These are phyloP conservation scores for Penicillium odoratum DNA, from an alignment of 495 filamentous ascomycete species.

Conservation along the genomic window DNA sequence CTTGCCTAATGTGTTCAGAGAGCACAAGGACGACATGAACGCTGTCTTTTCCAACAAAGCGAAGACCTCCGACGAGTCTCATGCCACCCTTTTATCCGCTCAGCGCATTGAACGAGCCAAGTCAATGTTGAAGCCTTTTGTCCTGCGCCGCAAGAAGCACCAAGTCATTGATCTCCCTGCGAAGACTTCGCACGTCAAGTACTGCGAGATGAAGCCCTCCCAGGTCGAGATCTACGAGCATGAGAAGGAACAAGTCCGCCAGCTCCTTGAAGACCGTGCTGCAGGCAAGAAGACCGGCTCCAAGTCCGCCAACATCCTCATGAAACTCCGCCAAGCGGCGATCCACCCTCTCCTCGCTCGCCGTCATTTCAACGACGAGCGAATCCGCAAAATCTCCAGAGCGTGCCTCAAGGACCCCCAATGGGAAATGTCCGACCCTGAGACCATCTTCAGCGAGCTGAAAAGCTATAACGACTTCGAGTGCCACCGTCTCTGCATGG, in stretches of 20 bases:
- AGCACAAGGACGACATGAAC: slow-evolving; percentile 70
- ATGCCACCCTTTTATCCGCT: slow-evolving; percentile 73
- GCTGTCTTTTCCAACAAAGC: slow-evolving; percentile 89
- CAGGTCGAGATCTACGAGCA: slow-evolving; percentile 73
- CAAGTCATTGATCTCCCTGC: slow-evolving; percentile 87
- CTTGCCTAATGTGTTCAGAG: slow-evolving; percentile 76
- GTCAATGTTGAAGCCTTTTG: slow-evolving; percentile 92
- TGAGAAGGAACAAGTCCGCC: slow-evolving; percentile 53
- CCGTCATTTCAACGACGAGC: slow-evolving; percentile 69
- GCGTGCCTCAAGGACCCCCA: slow-evolving; percentile 66
- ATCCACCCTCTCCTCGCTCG: slow-evolving; percentile 91
- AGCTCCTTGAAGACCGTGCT: slow-evolving; percentile 56
- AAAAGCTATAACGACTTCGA: slow-evolving; percentile 76
- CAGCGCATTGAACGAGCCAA: slow-evolving; percentile 84
- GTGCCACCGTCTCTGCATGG: slow-evolving; percentile 74
- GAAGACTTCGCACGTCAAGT: slow-evolving; percentile 77
- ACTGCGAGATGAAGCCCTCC: slow-evolving; percentile 69
- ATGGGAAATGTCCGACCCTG: slow-evolving; percentile 57
- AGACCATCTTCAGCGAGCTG: slow-evolving; percentile 71
- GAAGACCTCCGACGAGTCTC: slow-evolving; percentile 69
- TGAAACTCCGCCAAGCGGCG: slow-evolving; percentile 87
- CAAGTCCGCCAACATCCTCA: slow-evolving; percentile 72
- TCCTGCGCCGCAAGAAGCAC: slow-evolving; percentile 88
- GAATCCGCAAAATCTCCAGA: slow-evolving; percentile 74
- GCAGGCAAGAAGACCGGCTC: slow-evolving; percentile 56